Evolutionary conservation across 2,329 filamentous ascomycete species (phyloP), one percentile per base, ranked within the genome.

Genomic region (Penicillium sp.): DNA sequence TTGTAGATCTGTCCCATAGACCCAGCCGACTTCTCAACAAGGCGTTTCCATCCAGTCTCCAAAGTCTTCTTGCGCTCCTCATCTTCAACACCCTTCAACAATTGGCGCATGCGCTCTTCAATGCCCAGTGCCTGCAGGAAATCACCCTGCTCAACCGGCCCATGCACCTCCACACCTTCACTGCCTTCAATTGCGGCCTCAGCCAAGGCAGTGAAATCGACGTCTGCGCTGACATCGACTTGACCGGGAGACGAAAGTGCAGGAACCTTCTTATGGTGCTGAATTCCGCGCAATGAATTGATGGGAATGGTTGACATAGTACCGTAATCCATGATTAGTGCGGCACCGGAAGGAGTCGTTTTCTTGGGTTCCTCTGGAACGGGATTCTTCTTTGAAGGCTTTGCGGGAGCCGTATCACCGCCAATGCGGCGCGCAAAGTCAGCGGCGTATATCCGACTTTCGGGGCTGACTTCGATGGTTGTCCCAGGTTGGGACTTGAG

Each of bases 1-100:
- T 98, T 97, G 75, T 99, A 99, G 22, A 96, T 80, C 78, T 89
- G 93, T 0, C 95, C 95, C 95, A 99, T 99, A 0, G 92, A 94
- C 53, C 86, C 87, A 1, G 87, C 89, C 0, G 90, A 89, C 43
- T 87, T 82, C 74, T 96, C 93, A n/a, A 97, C 86, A 53, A 99
- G 79, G 61, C 95, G 82, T 77, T 86, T 89, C 86, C 92, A 96
- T 0, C 89, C 88, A 62, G 81, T 85, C 64, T 92, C 87, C 35
- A 97, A 81, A 53, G 86, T 85, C 65, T 80, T 81, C 33, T 78
- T 84, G 62, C 81, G 82, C 60, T 84, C 80, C 39, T 82, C 77
- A 80, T 82, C 65, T 70, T 60, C 75, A 68, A 67, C 70, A 2
- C 76, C 79, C 63, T 81, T 83, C 37, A 87, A 78, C 51, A 96